A percentile compares a stretch with the other conserved stretches of the same genome.
phyloP scores from a whole-genome alignment of 805 yeast species.

The Yamadazyma tumulicola region DNA sequence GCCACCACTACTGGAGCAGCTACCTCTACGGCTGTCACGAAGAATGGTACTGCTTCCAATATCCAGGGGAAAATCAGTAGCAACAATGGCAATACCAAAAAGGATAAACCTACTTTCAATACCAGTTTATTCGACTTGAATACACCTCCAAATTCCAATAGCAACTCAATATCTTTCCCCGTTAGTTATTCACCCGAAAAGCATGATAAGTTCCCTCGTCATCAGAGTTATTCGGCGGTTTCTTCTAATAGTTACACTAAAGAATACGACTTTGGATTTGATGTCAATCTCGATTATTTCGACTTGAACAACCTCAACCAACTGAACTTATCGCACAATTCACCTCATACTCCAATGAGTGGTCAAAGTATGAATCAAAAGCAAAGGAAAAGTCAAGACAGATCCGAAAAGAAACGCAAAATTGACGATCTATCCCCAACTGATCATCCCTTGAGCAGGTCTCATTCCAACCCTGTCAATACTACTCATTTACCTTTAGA shows the following conservation, averaged over 20 bases:
- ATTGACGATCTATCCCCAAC: constrained; percentile 9
- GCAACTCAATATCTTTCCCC: constrained; percentile 5
- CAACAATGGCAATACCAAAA: not conserved
- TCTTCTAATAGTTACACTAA: constrained; percentile 48
- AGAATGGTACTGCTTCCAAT: not conserved
- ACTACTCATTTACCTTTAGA: too few relatives aligned
- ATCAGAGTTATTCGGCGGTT: constrained; percentile 11
- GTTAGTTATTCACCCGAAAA: constrained; percentile 2
- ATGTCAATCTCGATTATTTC: constrained; percentile 15
- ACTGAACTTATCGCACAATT: too few relatives aligned
- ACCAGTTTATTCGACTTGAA: constrained; percentile 12
- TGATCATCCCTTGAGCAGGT: not conserved
- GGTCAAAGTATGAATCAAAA: too few relatives aligned
- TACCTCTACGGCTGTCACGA: not conserved
- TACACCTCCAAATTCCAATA: constrained; percentile 5
- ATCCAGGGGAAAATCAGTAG: not conserved
- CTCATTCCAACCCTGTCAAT: constrained; percentile 1
- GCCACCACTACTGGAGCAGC: constrained; percentile 1
- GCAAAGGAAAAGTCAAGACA: not conserved
- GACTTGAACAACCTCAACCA: constrained; percentile 2
- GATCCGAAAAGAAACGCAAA: constrained; percentile 6
- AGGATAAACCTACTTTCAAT: constrained; percentile 11
- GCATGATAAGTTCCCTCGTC: constrained; percentile 11
- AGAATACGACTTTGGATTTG: constrained; percentile 42
- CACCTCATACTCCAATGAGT: too few relatives aligned